Evolutionary conservation across 176 grass and related monocot genomes (phyloP), one percentile per base, ranked within the genome.

Genomic region (Eleusine indica): DNA sequence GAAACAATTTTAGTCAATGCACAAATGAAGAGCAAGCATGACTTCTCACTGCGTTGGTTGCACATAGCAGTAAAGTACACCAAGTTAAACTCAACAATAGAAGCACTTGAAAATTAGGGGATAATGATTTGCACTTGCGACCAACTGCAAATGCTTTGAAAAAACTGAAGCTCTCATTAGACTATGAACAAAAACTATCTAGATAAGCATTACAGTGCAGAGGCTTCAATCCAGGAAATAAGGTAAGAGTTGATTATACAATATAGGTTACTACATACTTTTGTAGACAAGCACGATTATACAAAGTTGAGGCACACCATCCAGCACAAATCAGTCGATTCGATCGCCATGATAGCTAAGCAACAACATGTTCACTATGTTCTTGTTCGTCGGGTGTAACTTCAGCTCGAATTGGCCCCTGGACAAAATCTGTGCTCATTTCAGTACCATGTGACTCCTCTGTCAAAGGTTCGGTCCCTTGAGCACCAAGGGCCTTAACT

Each of bases 111-210:
- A 71, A 71, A 80, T 41, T 75, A 80, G 30, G 15, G 48, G 19
- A 56, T 37, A 74, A 69, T 28, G 30, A 69, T 68, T 72, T 70
- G 77, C 63, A 43, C 17, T 8, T 84, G 19, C 11, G 0, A 63
- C 51, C 52, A 63, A 63, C 15, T 41, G 28, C 58, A 19, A 71
- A 77, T 54, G n/a, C 43, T 18, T 42, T 2, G 73, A 58, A 41
- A 37, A 37, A 80, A 71, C 19, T 72, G 67, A 19, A 82, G 15
- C 69, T 72, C 73, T 29, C 83, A 62, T 46, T 75, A 48, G 19
- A 81, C 22, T 90, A 91, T 91, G 66, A 81, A 91, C 82, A 91
- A 77, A 88, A 49, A 52, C 60, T 63, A 71, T 71, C 52, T 68
- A 53, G 54, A 71, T 25, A 87, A 47, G 32, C 66, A 79, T 13